A percentile compares a stretch with the other conserved stretches of the same genome.
phyloP scores from a whole-genome alignment of 1,284 basidiomycete species.

The Amylostereum chailletii region DNA sequence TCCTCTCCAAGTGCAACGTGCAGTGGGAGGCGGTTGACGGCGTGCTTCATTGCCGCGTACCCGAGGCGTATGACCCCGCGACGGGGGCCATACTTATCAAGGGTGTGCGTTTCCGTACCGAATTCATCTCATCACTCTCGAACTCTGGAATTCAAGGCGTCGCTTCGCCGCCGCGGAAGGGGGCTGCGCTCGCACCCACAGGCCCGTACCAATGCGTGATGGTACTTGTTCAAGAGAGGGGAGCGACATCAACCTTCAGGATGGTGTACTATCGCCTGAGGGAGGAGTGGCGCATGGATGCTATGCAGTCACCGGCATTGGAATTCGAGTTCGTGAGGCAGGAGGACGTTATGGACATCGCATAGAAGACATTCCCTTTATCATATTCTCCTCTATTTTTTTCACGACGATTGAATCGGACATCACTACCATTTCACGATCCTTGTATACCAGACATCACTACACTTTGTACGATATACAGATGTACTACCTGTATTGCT shows the following conservation, averaged over 20 bases:
- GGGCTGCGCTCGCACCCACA: conserved; percentile 6
- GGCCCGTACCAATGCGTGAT: conserved; percentile 12
- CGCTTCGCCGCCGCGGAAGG: conserved; percentile 10
- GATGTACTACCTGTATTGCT: too few species aligned
- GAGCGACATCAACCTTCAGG: conserved; percentile 76
- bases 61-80: conserved; percentile 39
- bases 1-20: conserved; percentile 65
- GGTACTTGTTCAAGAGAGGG: conserved; percentile 81
- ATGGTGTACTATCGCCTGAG: conserved; percentile 64
- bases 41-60: conserved; percentile 57
- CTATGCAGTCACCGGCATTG: conserved; percentile 19
- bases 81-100: conserved; percentile 39
- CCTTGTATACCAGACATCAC: neutral
- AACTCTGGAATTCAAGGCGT: conserved; percentile 7
- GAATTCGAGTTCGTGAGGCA: neutral
- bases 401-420: neutral
- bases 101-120: conserved; percentile 53
- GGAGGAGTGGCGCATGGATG: conserved; percentile 50
- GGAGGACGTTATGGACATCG: neutral
- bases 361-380: neutral
- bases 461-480: neutral
- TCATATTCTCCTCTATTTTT: neutral
- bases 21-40: conserved; percentile 42
- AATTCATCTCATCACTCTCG: conserved; percentile 34
- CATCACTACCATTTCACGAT: neutral